Percentiles rank a stretch among this genome's conserved stretches.
phyloP scores from a whole-genome alignment of 108 stramenopile genomes.

The Bacterosira constricta region DNA sequence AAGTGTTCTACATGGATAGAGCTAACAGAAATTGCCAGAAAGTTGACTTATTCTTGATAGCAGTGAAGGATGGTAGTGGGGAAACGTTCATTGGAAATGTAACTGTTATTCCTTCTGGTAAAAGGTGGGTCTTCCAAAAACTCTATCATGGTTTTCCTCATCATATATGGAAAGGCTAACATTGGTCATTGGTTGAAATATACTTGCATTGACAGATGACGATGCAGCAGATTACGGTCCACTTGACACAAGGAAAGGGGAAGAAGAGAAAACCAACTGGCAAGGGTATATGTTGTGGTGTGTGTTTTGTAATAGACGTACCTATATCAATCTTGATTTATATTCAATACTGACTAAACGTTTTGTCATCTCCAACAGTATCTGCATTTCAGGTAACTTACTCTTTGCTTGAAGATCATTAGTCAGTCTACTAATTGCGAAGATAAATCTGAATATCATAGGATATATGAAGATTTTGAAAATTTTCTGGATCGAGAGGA shows the following conservation, averaged over 20 bases:
- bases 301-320: background rate
- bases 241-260: no score
- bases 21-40: background rate
- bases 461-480: background rate
- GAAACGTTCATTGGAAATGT: background rate
- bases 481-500: background rate
- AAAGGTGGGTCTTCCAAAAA: background rate
- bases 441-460: background rate
- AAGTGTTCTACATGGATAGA: no score
- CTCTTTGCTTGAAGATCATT: background rate
- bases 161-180: background rate
- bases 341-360: background rate
- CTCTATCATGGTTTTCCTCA: background rate
- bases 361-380: background rate
- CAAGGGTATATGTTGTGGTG: background rate
- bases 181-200: background rate
- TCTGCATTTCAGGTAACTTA: background rate
- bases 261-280: no score
- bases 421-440: background rate
- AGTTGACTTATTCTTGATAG: background rate
- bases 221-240: constrained; percentile 5
- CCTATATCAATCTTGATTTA: background rate
- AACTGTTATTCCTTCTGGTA: background rate
- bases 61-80: background rate
- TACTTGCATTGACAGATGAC: constrained; percentile 8